Evolutionary conservation across 768 basidiomycete species (phyloP), one percentile per base, ranked within the genome.

Genomic region (Kwoniella botswanensis): DNA sequence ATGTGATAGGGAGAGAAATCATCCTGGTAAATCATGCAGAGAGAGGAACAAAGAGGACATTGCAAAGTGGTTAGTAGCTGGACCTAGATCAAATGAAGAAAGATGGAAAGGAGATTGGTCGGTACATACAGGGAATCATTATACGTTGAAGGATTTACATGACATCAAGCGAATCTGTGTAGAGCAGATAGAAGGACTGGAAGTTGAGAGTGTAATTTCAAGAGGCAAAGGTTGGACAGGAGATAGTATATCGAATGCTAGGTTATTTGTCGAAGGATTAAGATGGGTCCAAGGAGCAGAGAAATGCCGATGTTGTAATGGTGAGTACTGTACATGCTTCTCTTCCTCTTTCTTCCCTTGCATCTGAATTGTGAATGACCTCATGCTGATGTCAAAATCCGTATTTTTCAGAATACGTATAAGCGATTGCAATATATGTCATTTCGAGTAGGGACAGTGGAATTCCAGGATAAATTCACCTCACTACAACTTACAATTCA

Each of bases 21-120:
- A 55, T 24, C 54, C n/a, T 13, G n/a, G 21, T 18, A 24, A 22
- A 24, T n/a, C 18, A 5, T 55, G 54, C 11, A n/a, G 24, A 22
- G 12, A n/a, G 24, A 18, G 11, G 11, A n/a, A 55, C 21, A 55
- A 22, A 22, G 54, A 55, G 21, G 24, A 55, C 4, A 55, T 55
- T 4, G 54, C 54, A 2, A 55, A 22, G 21, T 55, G 54, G 54
- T 55, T 55, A 22, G 24, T 55, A 55, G 54, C 54, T 55, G 54
- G 54, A 18, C 54, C 54, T 55, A 55, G n/a, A 55, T 55, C 54
- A n/a, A 55, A 55, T 22, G 21, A 55, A 22, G 54, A 24, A 18
- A 55, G 54, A 24, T 55, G 54, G 54, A 4, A 24, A 22, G 54
- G 54, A n/a, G 5, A 24, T 18, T 55, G 54, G 54, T 55, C 54